Evolutionary conservation across 768 basidiomycete genomes (phyloP).

Genomic region (Leccinum incarnatum): DNA sequence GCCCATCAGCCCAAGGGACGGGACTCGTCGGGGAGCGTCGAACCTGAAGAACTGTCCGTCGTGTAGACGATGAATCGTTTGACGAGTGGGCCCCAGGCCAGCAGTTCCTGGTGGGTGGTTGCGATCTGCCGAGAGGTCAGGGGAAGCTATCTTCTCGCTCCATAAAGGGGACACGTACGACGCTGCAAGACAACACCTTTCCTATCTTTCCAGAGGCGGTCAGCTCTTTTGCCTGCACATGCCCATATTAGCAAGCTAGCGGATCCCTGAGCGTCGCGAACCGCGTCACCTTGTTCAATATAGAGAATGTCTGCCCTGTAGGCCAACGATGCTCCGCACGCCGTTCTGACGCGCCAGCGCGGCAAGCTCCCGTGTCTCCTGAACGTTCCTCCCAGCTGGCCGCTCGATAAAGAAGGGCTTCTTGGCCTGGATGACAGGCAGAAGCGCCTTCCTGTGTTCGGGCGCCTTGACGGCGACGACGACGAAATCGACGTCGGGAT

Average conservation of each 20-base stretch:
- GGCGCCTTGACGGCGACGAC: slow-evolving; percentile 12
- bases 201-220: slow-evolving; percentile 10
- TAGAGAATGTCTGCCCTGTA: slow-evolving; percentile 14
- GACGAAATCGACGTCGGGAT: slow-evolving; percentile 14
- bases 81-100: slow-evolving; percentile 2
- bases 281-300: slow-evolving; percentile 3
- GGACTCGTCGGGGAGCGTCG: not conserved
- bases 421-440: slow-evolving; percentile 14
- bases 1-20: not conserved
- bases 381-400: slow-evolving; percentile 8
- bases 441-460: slow-evolving; percentile 4
- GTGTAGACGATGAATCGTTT: not conserved
- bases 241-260: not conserved
- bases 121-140: not conserved
- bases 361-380: slow-evolving; percentile 11
- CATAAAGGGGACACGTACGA: not conserved
- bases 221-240: slow-evolving; percentile 6
- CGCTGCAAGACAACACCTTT: slow-evolving; percentile 11
- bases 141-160: not conserved
- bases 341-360: slow-evolving; percentile 6
- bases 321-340: slow-evolving; percentile 3
- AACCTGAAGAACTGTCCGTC: not conserved
- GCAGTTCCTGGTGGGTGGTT: not conserved
- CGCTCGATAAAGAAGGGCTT: slow-evolving; percentile 13
- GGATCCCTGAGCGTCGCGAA: not conserved